Evolutionary conservation across 768 basidiomycete genomes (phyloP).

Genomic region (Termitomyces heimii): DNA sequence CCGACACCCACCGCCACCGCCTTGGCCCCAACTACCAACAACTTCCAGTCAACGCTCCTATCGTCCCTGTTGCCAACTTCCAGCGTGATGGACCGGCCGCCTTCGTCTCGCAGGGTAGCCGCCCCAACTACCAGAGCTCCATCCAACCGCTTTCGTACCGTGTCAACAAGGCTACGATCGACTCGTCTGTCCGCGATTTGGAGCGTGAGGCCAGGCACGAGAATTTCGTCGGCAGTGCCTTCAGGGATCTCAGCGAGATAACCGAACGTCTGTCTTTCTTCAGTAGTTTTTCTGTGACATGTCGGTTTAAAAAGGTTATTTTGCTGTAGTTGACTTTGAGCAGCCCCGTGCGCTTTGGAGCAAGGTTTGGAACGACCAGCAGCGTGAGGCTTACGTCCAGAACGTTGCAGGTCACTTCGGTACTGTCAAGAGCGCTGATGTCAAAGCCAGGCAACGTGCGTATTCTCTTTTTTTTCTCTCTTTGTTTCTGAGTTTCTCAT

Average conservation of each 20-base stretch:
- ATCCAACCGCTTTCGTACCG: conserved; percentile 68
- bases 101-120: conserved; percentile 72
- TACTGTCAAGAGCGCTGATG: conserved; percentile 49
- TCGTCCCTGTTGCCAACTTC: conserved; percentile 79
- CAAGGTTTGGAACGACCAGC: conserved; percentile 60
- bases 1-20: conserved; percentile 82
- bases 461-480: conserved; percentile 8
- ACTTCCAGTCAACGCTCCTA: conserved; percentile 81
- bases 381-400: conserved; percentile 54
- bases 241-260: conserved; percentile 63
- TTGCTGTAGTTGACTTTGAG: conserved; percentile 68
- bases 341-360: conserved; percentile 69
- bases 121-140: conserved; percentile 85
- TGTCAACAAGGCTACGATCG: conserved; percentile 37
- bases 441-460: conserved; percentile 66
- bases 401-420: conserved; percentile 65
- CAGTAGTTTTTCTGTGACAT: neutral
- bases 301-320: neutral
- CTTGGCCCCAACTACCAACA: conserved; percentile 80
- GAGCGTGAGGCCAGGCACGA: conserved; percentile 54
- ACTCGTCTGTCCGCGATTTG: conserved; percentile 33
- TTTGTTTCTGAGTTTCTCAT: neutral
- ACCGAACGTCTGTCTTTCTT: conserved; percentile 60
- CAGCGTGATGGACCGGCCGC: conserved; percentile 77
- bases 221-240: conserved; percentile 66